Conservation (phyloP, 768 basidiomycete species). For the Phaeolepiota aurea region DNA sequence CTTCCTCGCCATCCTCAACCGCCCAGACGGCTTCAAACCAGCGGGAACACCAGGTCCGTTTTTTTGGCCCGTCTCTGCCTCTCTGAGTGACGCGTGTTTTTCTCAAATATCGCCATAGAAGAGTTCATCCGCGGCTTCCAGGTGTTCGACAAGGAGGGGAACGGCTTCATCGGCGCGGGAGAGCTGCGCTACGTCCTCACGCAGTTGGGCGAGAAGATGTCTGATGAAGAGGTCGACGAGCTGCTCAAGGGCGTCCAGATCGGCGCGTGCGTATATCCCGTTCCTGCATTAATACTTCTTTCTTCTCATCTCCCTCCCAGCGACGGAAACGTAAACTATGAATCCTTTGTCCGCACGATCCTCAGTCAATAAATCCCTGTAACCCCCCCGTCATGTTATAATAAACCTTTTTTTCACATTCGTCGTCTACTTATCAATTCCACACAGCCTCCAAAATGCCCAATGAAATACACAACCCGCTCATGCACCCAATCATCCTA, state of each 20-base stretch:
- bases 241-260: slow-evolving; percentile 93
- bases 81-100: background rate
- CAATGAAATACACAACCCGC: too few relatives aligned
- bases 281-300: slow-evolving; percentile 1
- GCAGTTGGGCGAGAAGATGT: slow-evolving; percentile 97
- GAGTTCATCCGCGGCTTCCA: slow-evolving; percentile 99
- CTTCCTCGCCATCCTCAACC: slow-evolving; percentile 85
- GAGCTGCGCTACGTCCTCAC: slow-evolving; percentile 92
- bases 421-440: too few relatives aligned
- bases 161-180: slow-evolving; percentile 86
- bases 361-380: slow-evolving; percentile 60
- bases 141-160: slow-evolving; percentile 95
- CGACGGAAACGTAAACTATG: slow-evolving; percentile 96
- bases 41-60: slow-evolving; percentile 85
- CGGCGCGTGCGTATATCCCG: slow-evolving; percentile 54
- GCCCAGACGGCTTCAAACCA: slow-evolving; percentile 95
- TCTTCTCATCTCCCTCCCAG: slow-evolving; percentile 29
- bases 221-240: slow-evolving; percentile 96
- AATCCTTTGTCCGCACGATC: slow-evolving; percentile 92
- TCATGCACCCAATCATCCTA: too few relatives aligned
- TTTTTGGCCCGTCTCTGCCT: background rate
- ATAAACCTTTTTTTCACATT: too few relatives aligned
- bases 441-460: too few relatives aligned
- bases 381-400: too few relatives aligned
- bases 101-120: slow-evolving; percentile 43